Conservation (phyloP, 495 filamentous ascomycete species). For the Hyaloscypha variabilis region DNA sequence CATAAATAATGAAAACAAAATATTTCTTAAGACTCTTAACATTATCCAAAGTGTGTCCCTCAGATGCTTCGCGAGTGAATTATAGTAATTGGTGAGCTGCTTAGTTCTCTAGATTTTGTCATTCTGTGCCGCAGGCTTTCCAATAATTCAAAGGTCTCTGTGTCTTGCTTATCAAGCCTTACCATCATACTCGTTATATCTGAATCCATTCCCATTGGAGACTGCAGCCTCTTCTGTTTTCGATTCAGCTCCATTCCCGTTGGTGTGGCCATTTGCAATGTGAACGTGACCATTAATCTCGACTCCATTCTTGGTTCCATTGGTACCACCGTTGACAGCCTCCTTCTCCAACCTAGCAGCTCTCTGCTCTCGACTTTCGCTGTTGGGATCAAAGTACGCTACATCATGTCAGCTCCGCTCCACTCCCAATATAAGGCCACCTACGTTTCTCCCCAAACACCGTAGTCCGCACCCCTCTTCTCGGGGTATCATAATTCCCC, state of each 20-base stretch:
- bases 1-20: no score
- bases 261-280: not conserved
- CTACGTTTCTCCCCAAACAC: slow-evolving; percentile 55
- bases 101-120: no score
- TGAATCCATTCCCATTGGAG: not conserved
- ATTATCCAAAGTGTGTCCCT: no score
- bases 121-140: no score
- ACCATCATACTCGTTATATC: not conserved
- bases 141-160: no score
- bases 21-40: no score
- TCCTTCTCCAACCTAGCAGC: slow-evolving; percentile 18
- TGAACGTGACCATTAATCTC: not conserved
- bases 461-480: slow-evolving; percentile 53
- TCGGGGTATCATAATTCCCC: slow-evolving; percentile 44
- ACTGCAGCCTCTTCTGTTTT: not conserved
- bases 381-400: slow-evolving; percentile 49
- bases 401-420: not conserved
- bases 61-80: no score
- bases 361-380: slow-evolving; percentile 47
- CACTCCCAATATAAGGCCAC: not conserved
- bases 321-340: not conserved
- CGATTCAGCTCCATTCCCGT: not conserved
- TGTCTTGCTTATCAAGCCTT: not conserved
- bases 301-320: not conserved
- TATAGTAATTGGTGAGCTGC: no score